Conservation (phyloP, 495 filamentous ascomycete species). For the Penicillium pancosmium region DNA sequence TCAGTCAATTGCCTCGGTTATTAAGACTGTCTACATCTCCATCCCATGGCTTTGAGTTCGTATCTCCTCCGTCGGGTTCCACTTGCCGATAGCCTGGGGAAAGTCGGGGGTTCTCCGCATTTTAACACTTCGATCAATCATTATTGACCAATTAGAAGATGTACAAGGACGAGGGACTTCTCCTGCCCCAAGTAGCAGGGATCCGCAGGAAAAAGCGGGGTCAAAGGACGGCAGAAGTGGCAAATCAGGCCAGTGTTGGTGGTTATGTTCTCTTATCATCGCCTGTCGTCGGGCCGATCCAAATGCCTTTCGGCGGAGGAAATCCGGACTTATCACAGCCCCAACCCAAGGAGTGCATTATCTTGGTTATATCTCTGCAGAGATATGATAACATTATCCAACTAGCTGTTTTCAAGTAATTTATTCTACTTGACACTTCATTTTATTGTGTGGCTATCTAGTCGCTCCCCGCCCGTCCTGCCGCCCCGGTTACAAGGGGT, state of each 20-base stretch:
- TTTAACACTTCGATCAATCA: background rate
- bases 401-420: background rate
- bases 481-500: background rate
- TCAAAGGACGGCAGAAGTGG: background rate
- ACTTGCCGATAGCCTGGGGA: constrained; percentile 28
- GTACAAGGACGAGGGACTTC: background rate
- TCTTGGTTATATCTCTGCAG: background rate
- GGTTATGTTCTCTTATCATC: background rate
- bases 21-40: background rate
- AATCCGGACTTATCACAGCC: constrained; percentile 3
- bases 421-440: background rate
- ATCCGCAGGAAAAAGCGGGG: constrained; percentile 3
- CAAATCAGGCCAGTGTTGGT: constrained; percentile 7
- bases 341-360: background rate
- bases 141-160: background rate
- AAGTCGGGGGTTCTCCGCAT: constrained; percentile 13
- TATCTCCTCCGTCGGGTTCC: constrained; percentile 21
- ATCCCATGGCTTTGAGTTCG: background rate
- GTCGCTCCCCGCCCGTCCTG: background rate
- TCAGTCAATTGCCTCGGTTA: constrained; percentile 9
- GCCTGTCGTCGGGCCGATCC: constrained; percentile 6
- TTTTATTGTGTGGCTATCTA: background rate
- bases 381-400: background rate
- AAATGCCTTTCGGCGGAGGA: background rate
- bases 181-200: constrained; percentile 12